Evolutionary conservation across 202 grass and related monocot genomes (phyloP).

Genomic region (Panicum hallii): DNA sequence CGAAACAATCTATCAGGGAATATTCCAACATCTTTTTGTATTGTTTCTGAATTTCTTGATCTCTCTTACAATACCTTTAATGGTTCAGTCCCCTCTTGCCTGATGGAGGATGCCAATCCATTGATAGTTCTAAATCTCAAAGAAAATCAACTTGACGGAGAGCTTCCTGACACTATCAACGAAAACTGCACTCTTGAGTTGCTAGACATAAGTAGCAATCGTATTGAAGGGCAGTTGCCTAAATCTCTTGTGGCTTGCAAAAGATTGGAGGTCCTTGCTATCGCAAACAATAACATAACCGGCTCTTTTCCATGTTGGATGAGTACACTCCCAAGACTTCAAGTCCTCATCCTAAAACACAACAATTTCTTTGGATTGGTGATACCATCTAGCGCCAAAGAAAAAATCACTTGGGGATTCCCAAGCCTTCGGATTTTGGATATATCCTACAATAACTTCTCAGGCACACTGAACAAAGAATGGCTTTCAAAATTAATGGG

Average conservation of each 20-base stretch:
- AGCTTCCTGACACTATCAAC: conserved; percentile 28
- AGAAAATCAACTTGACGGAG: conserved; percentile 47
- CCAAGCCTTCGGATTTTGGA: conserved; percentile 43
- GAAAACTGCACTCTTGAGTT: conserved; percentile 23
- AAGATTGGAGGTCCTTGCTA: conserved; percentile 49
- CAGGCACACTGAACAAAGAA: conserved; percentile 18
- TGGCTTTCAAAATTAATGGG: conserved; percentile 25
- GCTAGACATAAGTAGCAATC: conserved; percentile 44
- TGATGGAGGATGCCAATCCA: neutral
- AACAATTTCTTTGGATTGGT: conserved; percentile 34
- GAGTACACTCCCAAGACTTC: conserved; percentile 18
- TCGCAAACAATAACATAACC: conserved; percentile 52
- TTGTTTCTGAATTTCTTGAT: conserved; percentile 53
- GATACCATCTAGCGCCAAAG: neutral
- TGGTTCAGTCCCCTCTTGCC: conserved; percentile 46
- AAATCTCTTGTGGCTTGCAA: conserved; percentile 29
- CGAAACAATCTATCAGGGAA: conserved; percentile 41
- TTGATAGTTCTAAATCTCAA: conserved; percentile 47
- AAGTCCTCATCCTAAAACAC: conserved; percentile 35
- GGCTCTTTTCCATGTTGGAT: conserved; percentile 65
- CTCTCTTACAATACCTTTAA: conserved; percentile 57
- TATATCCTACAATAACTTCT: conserved; percentile 50
- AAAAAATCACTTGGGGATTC: neutral
- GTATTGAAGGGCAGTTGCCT: conserved; percentile 49
- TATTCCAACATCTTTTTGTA: conserved; percentile 54